These are phyloP conservation scores for Citrus glauca DNA, from an alignment of 345 rosid genomes.

Conservation along the genomic window DNA sequence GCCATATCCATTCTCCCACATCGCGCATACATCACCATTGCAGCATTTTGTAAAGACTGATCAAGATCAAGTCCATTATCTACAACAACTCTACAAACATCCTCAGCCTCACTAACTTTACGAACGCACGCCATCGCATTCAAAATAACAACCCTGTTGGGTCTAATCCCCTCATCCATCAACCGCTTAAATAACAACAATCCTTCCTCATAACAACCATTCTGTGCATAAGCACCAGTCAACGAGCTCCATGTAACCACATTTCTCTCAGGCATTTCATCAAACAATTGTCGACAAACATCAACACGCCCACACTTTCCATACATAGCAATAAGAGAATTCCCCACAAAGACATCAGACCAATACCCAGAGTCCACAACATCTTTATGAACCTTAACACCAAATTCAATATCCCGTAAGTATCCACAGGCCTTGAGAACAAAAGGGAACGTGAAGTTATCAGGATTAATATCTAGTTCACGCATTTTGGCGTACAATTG, in stretches of 20 bases:
- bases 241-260: slow-evolving; percentile 32
- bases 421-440: slow-evolving; percentile 41
- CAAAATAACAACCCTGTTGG: slow-evolving; percentile 24
- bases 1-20: slow-evolving; percentile 31
- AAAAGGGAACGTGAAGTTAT: slow-evolving; percentile 35
- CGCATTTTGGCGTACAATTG: slow-evolving; percentile 32
- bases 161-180: slow-evolving; percentile 22
- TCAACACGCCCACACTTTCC: slow-evolving; percentile 24
- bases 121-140: slow-evolving; percentile 26
- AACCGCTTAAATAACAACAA: slow-evolving; percentile 26
- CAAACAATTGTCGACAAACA: slow-evolving; percentile 21
- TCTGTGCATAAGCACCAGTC: slow-evolving; percentile 23
- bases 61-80: slow-evolving; percentile 23
- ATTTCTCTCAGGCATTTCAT: slow-evolving; percentile 31
- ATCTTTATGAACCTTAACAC: slow-evolving; percentile 27
- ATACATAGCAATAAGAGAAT: slow-evolving; percentile 43
- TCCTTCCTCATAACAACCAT: slow-evolving; percentile 20
- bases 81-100: slow-evolving; percentile 19
- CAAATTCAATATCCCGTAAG: slow-evolving; percentile 15
- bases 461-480: slow-evolving; percentile 23
- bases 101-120: slow-evolving; percentile 18
- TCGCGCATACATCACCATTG: slow-evolving; percentile 18
- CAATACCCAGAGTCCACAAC: slow-evolving; percentile 24
- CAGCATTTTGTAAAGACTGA: slow-evolving; percentile 20
- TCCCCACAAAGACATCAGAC: slow-evolving; percentile 26